Percentiles rank a stretch among this genome's conserved stretches.
These are phyloP conservation scores for Tricholoma flavovirens DNA, from an alignment of 768 basidiomycete species.

Conservation along the genomic window DNA sequence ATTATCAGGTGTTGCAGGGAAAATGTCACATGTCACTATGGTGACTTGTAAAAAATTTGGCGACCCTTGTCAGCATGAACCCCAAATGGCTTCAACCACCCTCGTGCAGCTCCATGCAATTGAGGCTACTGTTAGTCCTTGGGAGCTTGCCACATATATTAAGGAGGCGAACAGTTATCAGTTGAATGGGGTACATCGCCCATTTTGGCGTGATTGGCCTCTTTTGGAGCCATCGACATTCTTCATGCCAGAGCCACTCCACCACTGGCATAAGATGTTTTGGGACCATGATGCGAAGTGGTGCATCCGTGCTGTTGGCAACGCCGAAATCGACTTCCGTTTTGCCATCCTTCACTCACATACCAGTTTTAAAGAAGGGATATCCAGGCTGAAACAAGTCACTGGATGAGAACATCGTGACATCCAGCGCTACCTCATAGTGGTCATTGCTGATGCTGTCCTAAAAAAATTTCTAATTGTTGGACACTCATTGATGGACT, in stretches of 20 bases:
- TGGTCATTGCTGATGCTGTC: conserved; percentile 29
- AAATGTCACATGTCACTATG: conserved; percentile 26
- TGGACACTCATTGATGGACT: conserved; percentile 15
- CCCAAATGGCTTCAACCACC: conserved; percentile 17
- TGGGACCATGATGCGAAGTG: conserved; percentile 36
- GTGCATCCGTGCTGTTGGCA: conserved; percentile 27
- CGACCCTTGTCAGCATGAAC: conserved; percentile 21
- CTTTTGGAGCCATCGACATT: conserved; percentile 27
- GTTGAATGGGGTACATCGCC: conserved; percentile 27
- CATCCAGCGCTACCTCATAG: conserved; percentile 32
- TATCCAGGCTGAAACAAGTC: conserved; percentile 35
- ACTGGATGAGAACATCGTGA: no score
- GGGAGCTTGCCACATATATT: conserved; percentile 20
- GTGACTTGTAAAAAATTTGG: conserved; percentile 25
- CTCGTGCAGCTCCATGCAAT: conserved; percentile 12
- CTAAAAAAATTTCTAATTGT: conserved; percentile 23
- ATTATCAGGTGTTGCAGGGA: conserved; percentile 22
- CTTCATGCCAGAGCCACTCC: conserved; percentile 31
- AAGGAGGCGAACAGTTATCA: conserved; percentile 15
- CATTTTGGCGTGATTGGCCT: conserved; percentile 34
- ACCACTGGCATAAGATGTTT: conserved; percentile 31
- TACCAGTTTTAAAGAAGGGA: conserved; percentile 31
- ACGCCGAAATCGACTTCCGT: conserved; percentile 29
- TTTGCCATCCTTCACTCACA: conserved; percentile 31
- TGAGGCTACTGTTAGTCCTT: conserved; percentile 12